These are phyloP conservation scores for Tulasnella sp. DNA, from an alignment of 768 basidiomycete species.

Conservation along the genomic window DNA sequence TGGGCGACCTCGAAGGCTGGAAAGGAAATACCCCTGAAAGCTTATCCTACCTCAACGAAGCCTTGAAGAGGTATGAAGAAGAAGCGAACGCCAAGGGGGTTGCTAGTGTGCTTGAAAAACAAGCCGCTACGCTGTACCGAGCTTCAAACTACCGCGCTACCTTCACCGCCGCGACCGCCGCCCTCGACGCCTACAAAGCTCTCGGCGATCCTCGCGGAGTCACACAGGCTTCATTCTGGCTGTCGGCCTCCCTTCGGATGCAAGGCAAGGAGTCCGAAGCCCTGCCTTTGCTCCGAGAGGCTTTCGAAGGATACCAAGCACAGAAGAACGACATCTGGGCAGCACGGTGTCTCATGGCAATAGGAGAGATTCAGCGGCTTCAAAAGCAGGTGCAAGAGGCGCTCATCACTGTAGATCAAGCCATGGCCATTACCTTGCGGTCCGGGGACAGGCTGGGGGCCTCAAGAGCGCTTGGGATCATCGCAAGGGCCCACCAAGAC, in stretches of 20 bases:
- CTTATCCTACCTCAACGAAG: not conserved
- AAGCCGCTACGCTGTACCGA: not conserved
- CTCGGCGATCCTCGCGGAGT: not conserved
- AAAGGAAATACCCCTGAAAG: not conserved
- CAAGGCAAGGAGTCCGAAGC: not conserved
- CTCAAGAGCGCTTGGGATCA: not conserved
- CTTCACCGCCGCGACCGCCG: not conserved
- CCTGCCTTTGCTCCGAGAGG: not conserved
- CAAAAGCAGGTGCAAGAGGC: not conserved
- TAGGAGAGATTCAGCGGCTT: not conserved
- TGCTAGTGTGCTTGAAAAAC: not conserved
- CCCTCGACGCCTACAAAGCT: not conserved
- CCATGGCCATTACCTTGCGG: not conserved
- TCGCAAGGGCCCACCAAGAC: not conserved
- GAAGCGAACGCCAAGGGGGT: not conserved
- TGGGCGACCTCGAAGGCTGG: not conserved
- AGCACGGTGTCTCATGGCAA: not conserved
- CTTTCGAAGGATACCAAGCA: not conserved
- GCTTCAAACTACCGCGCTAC: not conserved
- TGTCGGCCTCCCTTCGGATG: not conserved
- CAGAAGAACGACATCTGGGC: not conserved
- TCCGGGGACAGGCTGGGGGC: not conserved
- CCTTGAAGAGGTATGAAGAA: not conserved
- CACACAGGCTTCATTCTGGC: not conserved
- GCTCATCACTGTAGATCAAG: not conserved